phyloP scores from a whole-genome alignment of 164 flowering plant species.

The Hamamelis virginiana region DNA sequence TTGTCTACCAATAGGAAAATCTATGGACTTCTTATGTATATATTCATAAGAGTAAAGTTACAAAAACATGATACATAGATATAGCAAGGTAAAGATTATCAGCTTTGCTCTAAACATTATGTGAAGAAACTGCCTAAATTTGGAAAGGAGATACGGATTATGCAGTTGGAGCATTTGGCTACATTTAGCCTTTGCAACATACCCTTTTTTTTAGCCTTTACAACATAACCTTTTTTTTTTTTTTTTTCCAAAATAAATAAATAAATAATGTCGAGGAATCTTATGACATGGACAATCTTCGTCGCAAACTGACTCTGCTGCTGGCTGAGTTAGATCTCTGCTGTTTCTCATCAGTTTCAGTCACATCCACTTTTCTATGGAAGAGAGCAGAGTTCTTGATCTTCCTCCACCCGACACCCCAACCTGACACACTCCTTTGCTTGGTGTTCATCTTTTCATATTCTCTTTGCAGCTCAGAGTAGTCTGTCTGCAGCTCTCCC shows the following conservation, averaged over 20 bases:
- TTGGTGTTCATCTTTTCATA: slow-evolving; percentile 39
- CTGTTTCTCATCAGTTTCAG: slow-evolving; percentile 25
- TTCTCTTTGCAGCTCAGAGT: slow-evolving; percentile 55
- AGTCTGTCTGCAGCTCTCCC: slow-evolving; percentile 57
- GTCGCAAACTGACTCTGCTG: slow-evolving; percentile 17
- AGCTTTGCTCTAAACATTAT: neutral
- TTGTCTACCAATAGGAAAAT: too few relatives aligned
- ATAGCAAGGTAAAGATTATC: neutral
- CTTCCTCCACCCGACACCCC: slow-evolving; percentile 63
- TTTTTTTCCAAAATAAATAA: neutral
- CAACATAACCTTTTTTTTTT: too few relatives aligned
- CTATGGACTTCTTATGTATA: too few relatives aligned
- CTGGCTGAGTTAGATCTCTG: slow-evolving; percentile 18
- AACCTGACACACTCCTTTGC: slow-evolving; percentile 35
- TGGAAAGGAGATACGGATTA: neutral
- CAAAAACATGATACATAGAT: neutral
- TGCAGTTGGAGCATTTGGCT: neutral
- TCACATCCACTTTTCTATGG: slow-evolving; percentile 27
- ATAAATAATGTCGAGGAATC: neutral
- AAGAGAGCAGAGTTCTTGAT: slow-evolving; percentile 47
- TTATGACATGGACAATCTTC: slow-evolving; percentile 50
- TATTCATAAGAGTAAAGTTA: neutral
- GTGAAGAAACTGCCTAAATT: neutral
- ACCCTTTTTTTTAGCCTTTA: too few relatives aligned
- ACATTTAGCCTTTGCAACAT: too few relatives aligned